Conservation (phyloP, 805 yeast species). For the Yarrowia sp. region DNA sequence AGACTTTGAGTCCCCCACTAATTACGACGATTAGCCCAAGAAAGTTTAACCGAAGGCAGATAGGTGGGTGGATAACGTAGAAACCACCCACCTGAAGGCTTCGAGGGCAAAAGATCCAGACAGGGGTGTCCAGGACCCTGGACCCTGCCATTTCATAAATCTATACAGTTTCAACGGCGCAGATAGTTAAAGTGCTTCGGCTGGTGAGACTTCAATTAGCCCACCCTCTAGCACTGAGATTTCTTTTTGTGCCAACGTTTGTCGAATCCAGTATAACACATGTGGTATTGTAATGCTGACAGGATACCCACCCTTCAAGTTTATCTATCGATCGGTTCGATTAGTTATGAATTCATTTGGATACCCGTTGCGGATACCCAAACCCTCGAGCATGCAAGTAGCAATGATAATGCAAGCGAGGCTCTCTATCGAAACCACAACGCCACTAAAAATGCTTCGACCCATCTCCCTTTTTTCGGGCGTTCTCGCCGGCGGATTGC, state of each 20-base stretch:
- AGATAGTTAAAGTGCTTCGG: not conserved
- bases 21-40: no score
- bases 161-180: not conserved
- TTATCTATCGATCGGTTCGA: no score
- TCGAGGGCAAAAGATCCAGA: not conserved
- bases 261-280: not conserved
- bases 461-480: constrained; percentile 8
- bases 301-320: no score
- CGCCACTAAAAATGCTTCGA: constrained; percentile 22
- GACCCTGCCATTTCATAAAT: not conserved
- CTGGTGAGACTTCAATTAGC: not conserved
- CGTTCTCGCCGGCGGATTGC: not conserved
- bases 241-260: not conserved
- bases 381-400: constrained; percentile 25
- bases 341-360: no score
- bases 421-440: not conserved
- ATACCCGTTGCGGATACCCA: not conserved
- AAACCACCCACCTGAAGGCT: constrained; percentile 4
- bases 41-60: no score
- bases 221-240: not conserved
- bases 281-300: not conserved
- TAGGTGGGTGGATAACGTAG: not conserved
- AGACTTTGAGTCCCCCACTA: not conserved
- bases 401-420: constrained; percentile 18
- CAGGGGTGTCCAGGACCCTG: not conserved